Percentiles rank a stretch among this genome's conserved stretches.
Conservation (phyloP, 139 green algal species). For the Pseudopediastrum boryanum region DNA sequence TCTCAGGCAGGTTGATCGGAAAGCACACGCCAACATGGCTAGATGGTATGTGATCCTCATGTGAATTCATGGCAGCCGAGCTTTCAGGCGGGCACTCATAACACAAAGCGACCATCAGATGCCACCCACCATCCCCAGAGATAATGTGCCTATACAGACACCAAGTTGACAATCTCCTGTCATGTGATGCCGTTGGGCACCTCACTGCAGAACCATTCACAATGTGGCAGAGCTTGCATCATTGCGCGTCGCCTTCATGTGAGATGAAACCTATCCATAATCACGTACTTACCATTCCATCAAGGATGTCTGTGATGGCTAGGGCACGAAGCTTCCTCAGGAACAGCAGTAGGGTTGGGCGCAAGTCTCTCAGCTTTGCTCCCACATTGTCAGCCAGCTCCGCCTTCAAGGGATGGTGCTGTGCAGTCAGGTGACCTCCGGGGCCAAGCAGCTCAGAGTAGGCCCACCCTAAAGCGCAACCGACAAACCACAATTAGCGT, state of each 20-base stretch:
- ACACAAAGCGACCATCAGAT: background rate
- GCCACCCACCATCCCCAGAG: background rate
- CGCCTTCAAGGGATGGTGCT: background rate
- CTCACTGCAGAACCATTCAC: background rate
- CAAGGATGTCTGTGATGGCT: slow-evolving; percentile 14
- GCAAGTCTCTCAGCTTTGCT: slow-evolving; percentile 6
- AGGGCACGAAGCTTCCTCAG: slow-evolving; percentile 23
- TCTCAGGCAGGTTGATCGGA: no score
- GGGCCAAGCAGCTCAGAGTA: background rate
- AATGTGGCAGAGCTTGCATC: background rate
- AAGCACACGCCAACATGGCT: no score
- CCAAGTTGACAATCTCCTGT: background rate
- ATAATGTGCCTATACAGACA: background rate
- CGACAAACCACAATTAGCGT: no score
- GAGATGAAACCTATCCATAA: no score
- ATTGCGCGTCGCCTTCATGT: no score
- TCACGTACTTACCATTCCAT: background rate
- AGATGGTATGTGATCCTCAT: no score
- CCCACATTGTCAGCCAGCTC: slow-evolving; percentile 2
- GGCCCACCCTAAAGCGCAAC: background rate
- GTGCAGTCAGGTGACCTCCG: background rate
- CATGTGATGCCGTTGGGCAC: background rate
- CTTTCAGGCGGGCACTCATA: no score
- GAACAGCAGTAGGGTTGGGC: slow-evolving; percentile 38
- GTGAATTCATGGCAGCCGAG: no score